Evolutionary conservation across 2,329 filamentous ascomycete species (phyloP), one percentile per base, ranked within the genome.

Genomic region (Metarhizium album): DNA sequence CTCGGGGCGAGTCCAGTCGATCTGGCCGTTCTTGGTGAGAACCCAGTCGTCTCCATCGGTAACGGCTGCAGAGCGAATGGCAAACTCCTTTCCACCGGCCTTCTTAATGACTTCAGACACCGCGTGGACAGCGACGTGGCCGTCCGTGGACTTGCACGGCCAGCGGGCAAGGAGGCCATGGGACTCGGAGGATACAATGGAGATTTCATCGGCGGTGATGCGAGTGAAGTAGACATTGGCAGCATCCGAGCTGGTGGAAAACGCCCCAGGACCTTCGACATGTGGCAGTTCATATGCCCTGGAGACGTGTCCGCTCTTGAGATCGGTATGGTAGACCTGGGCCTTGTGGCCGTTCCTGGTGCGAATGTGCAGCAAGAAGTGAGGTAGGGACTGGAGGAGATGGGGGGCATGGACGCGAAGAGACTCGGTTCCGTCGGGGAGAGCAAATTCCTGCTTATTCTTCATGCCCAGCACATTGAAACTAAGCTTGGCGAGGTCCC

Each of bases 201-300:
- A 74, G 2, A 89, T 74, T 61, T 95, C 87, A 8, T 85, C 80
- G 33, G 82, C 73, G 0, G 87, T 90, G 54, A 93, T 75, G 53
- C 90, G 82, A 2, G 87, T 90, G 64, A 97, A 95, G 70, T 89
- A 96, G 7, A 95, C 84, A 60, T 93, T 90, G 20, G 86, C 82
- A 53, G 84, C 86, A 40, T 80, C 78, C 2, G 83, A 87, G 67
- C 85, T 93, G 0, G 82, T 84, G 0, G 90, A 86, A 63, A 96
- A 88, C 1, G 85, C 81, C 23, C 89, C 90, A 40, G 72, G 74
- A 1, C 86, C 87, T 23, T 78, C 67, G 20, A 90, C 66, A 48
- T 81, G 80, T 0, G 90, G 87, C 13, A 97, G 74, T 27, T 84
- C 81, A 64, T 95, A 95, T 1, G 85, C 85, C 64, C 87, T 89